phyloP scores from a whole-genome alignment of 1,139 yeast species.

The Debaryomyces subglobosus region DNA sequence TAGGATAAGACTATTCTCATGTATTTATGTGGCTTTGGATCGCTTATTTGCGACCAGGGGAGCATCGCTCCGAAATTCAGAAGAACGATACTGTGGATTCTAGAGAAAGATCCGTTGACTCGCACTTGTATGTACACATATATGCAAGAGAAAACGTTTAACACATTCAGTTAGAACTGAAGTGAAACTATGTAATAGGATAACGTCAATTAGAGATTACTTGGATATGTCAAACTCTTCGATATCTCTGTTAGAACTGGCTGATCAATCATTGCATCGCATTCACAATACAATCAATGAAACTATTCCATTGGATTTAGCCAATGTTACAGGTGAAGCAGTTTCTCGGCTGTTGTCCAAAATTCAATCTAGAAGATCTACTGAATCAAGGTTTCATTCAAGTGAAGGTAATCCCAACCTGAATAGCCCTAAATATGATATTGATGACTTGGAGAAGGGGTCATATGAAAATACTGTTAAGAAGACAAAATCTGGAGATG shows the following conservation, averaged over 20 bases:
- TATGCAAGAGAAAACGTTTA: not conserved
- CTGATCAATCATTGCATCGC: not conserved
- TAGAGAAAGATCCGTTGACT: not conserved
- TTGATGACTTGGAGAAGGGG: not conserved
- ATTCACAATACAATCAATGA: conserved; percentile 8
- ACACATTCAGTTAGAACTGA: not conserved
- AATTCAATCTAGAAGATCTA: conserved; percentile 20
- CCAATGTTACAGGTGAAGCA: conserved; percentile 23
- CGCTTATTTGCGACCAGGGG: not conserved
- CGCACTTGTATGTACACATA: not conserved
- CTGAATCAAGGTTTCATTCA: not conserved
- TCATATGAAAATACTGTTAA: not conserved
- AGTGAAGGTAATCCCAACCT: no score
- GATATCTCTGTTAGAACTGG: conserved; percentile 3
- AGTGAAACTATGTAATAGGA: not conserved
- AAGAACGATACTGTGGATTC: not conserved
- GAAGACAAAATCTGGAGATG: not conserved
- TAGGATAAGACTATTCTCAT: no score
- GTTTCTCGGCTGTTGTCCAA: conserved; percentile 18
- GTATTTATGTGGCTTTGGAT: not conserved
- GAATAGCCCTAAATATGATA: no score
- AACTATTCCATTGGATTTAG: conserved; percentile 20
- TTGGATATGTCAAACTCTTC: not conserved
- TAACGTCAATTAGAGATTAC: not conserved
- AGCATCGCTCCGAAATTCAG: not conserved